phyloP scores from a whole-genome alignment of 805 yeast genomes.

The Nakazawaea ernobii region DNA sequence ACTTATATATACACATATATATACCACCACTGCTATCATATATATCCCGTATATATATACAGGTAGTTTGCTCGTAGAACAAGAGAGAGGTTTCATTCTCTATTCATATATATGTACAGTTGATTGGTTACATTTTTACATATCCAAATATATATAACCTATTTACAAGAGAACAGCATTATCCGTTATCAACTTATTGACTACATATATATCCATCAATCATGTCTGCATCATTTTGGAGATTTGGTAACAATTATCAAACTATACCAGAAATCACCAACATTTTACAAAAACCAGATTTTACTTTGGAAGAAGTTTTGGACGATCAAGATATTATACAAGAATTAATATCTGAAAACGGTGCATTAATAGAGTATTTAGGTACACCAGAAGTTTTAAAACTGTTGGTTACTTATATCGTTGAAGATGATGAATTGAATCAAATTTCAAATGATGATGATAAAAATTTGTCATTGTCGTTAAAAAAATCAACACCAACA shows the following conservation, averaged over 20 bases:
- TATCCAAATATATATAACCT: too few species aligned
- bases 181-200: neutral
- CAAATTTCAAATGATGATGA: conserved; percentile 20
- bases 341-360: conserved; percentile 66
- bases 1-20: too few species aligned
- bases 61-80: too few species aligned
- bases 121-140: too few species aligned
- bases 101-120: too few species aligned
- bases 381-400: conserved; percentile 71
- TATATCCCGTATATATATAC: too few species aligned
- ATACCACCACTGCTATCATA: too few species aligned
- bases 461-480: neutral
- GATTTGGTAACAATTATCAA: conserved; percentile 52
- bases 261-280: conserved; percentile 50
- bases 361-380: conserved; percentile 71
- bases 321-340: conserved; percentile 73
- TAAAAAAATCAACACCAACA: neutral
- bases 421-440: conserved; percentile 37
- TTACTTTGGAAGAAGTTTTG: conserved; percentile 50
- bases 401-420: conserved; percentile 63
- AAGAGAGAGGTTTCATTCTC: too few species aligned
- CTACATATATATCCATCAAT: neutral
- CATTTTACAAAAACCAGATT: conserved; percentile 42
- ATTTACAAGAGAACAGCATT: too few species aligned
- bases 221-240: conserved; percentile 44